Evolutionary conservation across 768 basidiomycete genomes (phyloP).

Genomic region (Rhizopogon vinicolor): DNA sequence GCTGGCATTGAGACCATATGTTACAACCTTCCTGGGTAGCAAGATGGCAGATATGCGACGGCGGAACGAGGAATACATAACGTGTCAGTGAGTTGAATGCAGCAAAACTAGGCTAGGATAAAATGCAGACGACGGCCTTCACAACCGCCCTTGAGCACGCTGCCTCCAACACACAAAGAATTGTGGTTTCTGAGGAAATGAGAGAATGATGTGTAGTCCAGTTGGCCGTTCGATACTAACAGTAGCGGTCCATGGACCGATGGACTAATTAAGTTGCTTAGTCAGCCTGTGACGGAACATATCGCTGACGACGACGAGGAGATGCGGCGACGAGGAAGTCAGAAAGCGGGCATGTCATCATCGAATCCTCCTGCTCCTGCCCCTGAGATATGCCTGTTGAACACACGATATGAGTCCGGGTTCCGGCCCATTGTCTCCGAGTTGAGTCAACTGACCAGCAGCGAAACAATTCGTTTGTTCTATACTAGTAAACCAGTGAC

Average conservation of each 20-base stretch:
- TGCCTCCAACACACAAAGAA: not conserved
- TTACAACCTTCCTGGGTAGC: constrained; percentile 40
- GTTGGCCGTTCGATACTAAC: not conserved
- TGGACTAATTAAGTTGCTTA: not conserved
- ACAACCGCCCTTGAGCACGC: not conserved
- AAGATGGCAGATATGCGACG: constrained; percentile 31
- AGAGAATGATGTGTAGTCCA: not conserved
- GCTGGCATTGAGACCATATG: constrained; percentile 49
- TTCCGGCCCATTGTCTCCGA: not conserved
- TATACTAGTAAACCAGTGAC: no score
- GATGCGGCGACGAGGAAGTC: no score
- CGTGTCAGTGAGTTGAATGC: not conserved
- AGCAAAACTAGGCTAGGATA: not conserved
- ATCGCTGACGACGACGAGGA: no score
- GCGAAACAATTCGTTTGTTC: not conserved
- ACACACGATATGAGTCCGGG: not conserved
- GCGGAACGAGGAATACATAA: constrained; percentile 42
- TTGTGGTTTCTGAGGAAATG: not conserved
- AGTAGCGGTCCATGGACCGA: not conserved
- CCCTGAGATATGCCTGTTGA: no score
- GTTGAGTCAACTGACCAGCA: not conserved
- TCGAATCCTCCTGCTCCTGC: no score
- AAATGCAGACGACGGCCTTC: not conserved
- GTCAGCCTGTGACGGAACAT: not conserved
- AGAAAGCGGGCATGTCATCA: no score